Evolutionary conservation across 805 yeast species (phyloP), one percentile per base, ranked within the genome.

Genomic region (Cyberlindnera veronae): DNA sequence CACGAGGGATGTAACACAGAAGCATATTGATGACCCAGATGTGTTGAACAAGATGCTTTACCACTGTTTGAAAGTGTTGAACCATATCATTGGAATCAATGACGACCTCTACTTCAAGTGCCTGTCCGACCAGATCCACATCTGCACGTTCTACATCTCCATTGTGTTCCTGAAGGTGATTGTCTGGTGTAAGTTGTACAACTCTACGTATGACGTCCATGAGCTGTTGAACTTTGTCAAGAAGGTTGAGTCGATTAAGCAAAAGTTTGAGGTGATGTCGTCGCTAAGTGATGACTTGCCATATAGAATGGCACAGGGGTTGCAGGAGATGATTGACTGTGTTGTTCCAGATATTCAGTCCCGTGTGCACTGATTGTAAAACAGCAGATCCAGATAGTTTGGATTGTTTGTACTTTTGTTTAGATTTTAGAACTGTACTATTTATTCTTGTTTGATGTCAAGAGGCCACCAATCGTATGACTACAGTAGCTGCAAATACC

Each of bases 111-210:
- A 77, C 51, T 83, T 83, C 61, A 81, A 83, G 0, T 78, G 76
- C 51, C 66, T 83, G n/a, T 77, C 85, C 11, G 89, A 83, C 62
- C 86, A 80, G 60, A 66, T 82, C 32, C 86, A 78, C 54, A 68
- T 79, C 16, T 53, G 54, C 36, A 38, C 52, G 12, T 45, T 50
- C 30, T 56, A 50, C 45, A 45, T 45, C 15, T 38, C 54, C n/a
- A 22, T 55, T 19, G 38, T 56, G n/a, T 48, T 54, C 24, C 21
- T 55, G 20, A 51, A 55, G 37, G 32, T 54, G 13, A 44, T 54
- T 27, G 40, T 41, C 21, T 53, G 58, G 59, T 47, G 55, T 15
- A 49, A 46, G 32, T 20, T 45, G 19, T 46, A 46, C 36, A 50
- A 52, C 43, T 36, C 44, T 10, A 47, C 54, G 6, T 51, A 54